Percentiles rank a stretch among this genome's conserved stretches.
phyloP scores from a whole-genome alignment of 495 filamentous ascomycete species.

The Aspergillus haitiensis region DNA sequence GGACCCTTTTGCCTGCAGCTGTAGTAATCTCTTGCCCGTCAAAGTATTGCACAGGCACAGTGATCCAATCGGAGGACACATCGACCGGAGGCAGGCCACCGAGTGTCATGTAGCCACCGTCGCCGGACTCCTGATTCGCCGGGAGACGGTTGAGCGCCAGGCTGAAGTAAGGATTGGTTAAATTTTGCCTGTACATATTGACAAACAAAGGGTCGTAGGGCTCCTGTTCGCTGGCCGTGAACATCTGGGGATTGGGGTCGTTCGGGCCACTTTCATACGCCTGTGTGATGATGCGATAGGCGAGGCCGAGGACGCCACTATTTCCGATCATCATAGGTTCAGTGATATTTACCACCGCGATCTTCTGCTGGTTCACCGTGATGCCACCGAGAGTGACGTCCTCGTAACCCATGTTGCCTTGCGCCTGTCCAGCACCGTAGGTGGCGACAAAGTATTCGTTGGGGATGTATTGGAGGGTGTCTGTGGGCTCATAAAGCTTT shows the following conservation, averaged over 20 bases:
- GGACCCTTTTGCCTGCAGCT: background rate
- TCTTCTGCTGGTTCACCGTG: constrained; percentile 51
- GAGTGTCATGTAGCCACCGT: constrained; percentile 32
- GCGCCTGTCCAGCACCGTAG: constrained; percentile 59
- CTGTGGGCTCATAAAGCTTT: constrained; percentile 41
- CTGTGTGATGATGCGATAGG: constrained; percentile 52
- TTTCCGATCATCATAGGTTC: constrained; percentile 49
- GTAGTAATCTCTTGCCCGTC: constrained; percentile 18
- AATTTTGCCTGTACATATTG: constrained; percentile 53
- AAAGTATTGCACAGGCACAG: constrained; percentile 29
- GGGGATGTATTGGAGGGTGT: constrained; percentile 42
- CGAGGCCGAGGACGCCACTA: constrained; percentile 60
- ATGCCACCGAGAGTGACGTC: constrained; percentile 56
- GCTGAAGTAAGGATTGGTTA: constrained; percentile 57
- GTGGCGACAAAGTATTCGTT: constrained; percentile 56
- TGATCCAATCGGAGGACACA: constrained; percentile 19
- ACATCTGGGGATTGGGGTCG: constrained; percentile 26
- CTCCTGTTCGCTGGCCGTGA: constrained; percentile 28
- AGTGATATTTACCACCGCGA: constrained; percentile 52
- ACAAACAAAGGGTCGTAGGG: constrained; percentile 59
- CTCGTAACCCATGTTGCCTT: constrained; percentile 58
- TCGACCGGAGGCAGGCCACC: constrained; percentile 30
- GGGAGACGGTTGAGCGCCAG: constrained; percentile 32
- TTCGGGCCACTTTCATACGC: constrained; percentile 32
- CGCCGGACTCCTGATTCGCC: constrained; percentile 18